These are phyloP conservation scores for Mrakia hoshinonis DNA, from an alignment of 768 basidiomycete species.

Conservation along the genomic window DNA sequence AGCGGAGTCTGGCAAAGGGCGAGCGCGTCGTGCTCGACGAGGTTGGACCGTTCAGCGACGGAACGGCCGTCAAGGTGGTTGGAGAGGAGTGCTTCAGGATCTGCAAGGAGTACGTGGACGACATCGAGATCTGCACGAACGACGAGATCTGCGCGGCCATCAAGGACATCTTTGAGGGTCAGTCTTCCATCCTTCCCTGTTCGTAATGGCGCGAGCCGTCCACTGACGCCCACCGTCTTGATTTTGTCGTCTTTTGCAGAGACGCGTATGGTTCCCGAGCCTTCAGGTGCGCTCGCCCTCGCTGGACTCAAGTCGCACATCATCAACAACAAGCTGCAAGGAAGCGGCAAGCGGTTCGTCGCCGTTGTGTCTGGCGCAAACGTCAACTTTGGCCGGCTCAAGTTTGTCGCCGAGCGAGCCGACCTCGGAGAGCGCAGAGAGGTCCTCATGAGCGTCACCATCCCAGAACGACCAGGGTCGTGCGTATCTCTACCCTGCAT, in stretches of 20 bases:
- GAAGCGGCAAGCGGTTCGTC: conserved; percentile 78
- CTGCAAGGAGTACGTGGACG: conserved; percentile 74
- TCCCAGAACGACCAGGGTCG: conserved; percentile 90
- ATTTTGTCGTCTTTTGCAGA: conserved; percentile 47
- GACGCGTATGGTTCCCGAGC: conserved; percentile 91
- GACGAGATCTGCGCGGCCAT: conserved; percentile 98
- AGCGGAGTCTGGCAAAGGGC: conserved; percentile 66
- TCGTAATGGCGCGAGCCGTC: neutral
- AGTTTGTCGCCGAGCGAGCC: conserved; percentile 97
- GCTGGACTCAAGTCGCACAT: conserved; percentile 89
- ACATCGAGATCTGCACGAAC: conserved; percentile 74
- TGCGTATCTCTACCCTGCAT: conserved; percentile 39
- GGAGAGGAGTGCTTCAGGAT: conserved; percentile 91
- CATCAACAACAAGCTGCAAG: conserved; percentile 65
- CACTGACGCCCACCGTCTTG: neutral
- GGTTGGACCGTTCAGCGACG: conserved; percentile 93
- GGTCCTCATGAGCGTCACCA: conserved; percentile 83
- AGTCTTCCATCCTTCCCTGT: conserved; percentile 22
- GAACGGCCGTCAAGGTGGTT: conserved; percentile 91
- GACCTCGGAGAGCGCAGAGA: conserved; percentile 93
- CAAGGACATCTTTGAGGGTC: conserved; percentile 97
- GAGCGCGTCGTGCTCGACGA: conserved; percentile 74
- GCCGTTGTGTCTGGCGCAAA: conserved; percentile 92
- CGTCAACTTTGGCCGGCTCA: conserved; percentile 94
- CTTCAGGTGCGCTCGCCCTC: conserved; percentile 83